Evolutionary conservation across 352 stramenopile species (phyloP), one percentile per base, ranked within the genome.

Genomic region (Phytophthora fragariae): DNA sequence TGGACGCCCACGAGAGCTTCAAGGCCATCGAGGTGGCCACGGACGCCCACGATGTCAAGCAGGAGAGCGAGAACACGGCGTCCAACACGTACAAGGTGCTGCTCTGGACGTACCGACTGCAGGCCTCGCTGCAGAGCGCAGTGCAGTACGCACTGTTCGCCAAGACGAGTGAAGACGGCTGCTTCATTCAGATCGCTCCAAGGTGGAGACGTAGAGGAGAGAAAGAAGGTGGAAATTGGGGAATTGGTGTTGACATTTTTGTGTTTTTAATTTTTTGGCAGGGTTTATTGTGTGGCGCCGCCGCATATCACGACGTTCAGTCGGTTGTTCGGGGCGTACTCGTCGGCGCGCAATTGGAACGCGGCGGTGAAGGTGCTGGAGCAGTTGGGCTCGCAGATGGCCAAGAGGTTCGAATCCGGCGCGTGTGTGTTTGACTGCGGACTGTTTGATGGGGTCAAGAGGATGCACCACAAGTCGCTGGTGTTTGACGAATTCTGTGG

Each of bases 341-440:
- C 80, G 31, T 85, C 84, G 14, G n/a, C 66, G 5, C 76, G 86
- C 2, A 85, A 90, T 55, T 95, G 89, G 89, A 93, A 84, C 21
- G 80, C 80, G 9, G 89, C 89, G 6, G 81, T 89, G 54, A 92
- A 90, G n/a, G 66, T 94, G 67, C 72, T 95, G 21, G 87, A 89
- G 46, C 85, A 90, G 41, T 67, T 95, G 14, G 86, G 94, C 62
- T 52, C 65, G 8, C 71, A 86, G 41, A 86, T 95, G 60, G 76
- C 80, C 4, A 93, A 92, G 54, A 82, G 85, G 88, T 97, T 95
- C 68, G 87, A 91, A 33, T 84, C 83, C 55, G 86, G 88, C 7
- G 90, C 90, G 17, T 97, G 90, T 54, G 79, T 97, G 2, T 94
- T 97, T 72, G 90, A 97, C 69, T 97, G 90, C 50, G 90, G 90